These are phyloP conservation scores for Glycine tomentella DNA, from an alignment of 306 rosid species.

Conservation along the genomic window DNA sequence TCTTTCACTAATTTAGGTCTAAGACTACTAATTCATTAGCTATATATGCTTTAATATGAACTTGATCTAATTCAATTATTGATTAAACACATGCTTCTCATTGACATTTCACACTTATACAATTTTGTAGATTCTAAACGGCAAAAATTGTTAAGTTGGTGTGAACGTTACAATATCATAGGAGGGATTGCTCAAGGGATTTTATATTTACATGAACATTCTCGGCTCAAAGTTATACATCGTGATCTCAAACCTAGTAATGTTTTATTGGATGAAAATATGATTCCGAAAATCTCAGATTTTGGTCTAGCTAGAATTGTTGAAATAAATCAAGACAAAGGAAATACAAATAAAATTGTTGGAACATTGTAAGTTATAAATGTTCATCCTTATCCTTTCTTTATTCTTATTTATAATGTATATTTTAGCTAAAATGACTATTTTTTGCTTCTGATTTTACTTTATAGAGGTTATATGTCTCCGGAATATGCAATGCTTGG, in stretches of 20 bases:
- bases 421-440: background rate
- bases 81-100: background rate
- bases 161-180: slow-evolving; percentile 42
- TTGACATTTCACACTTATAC: background rate
- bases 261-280: slow-evolving; percentile 44
- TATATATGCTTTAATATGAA: background rate
- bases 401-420: background rate
- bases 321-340: slow-evolving; percentile 41
- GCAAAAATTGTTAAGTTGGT: slow-evolving; percentile 48
- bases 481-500: slow-evolving; percentile 55
- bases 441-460: background rate
- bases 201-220: slow-evolving; percentile 60
- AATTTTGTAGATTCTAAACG: slow-evolving; percentile 30
- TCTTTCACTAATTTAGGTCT: no score
- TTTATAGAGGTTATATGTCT: slow-evolving; percentile 53
- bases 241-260: slow-evolving; percentile 64
- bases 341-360: slow-evolving; percentile 45
- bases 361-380: slow-evolving; percentile 60
- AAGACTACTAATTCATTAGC: no score
- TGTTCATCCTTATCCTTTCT: no score
- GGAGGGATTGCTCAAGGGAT: slow-evolving; percentile 54
- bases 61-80: background rate
- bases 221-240: slow-evolving; percentile 53
- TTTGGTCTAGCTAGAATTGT: slow-evolving; percentile 62
- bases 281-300: slow-evolving; percentile 59